These are phyloP conservation scores for Solanum sejunctum DNA, from an alignment of 257 asterid genomes.

Conservation along the genomic window DNA sequence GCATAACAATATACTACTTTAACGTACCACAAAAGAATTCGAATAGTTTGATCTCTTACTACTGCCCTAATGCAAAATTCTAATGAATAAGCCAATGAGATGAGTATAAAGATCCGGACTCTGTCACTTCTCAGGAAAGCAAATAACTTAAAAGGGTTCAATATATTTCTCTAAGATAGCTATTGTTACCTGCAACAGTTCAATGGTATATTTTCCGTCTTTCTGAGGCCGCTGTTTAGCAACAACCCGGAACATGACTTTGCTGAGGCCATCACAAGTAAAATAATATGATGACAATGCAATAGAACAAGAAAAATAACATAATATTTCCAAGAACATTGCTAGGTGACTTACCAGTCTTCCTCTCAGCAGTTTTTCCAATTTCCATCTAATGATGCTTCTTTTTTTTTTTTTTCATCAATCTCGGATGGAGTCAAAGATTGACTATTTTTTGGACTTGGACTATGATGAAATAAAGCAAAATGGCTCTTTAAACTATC, in stretches of 20 bases:
- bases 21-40: background rate
- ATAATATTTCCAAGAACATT: background rate
- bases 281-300: background rate
- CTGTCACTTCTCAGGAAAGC: background rate
- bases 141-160: background rate
- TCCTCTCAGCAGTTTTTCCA: background rate
- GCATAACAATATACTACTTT: too few species aligned
- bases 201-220: slow-evolving; percentile 89
- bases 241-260: slow-evolving; percentile 96
- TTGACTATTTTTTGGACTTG: too few species aligned
- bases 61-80: background rate
- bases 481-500: too few species aligned
- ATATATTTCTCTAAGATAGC: background rate
- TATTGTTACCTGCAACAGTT: slow-evolving; percentile 66
- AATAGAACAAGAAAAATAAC: background rate
- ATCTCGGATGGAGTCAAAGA: too few species aligned
- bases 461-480: too few species aligned
- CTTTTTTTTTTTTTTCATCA: too few species aligned
- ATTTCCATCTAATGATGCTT: background rate
- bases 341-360: background rate
- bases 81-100: background rate
- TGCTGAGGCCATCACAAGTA: slow-evolving; percentile 29
- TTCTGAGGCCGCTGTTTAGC: slow-evolving; percentile 95
- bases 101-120: background rate
- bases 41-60: background rate